A percentile compares a stretch with the other conserved stretches of the same genome.
Conservation (phyloP, 225 moss, liverwort and hornwort species). For the Rhytidiadelphus loreus region DNA sequence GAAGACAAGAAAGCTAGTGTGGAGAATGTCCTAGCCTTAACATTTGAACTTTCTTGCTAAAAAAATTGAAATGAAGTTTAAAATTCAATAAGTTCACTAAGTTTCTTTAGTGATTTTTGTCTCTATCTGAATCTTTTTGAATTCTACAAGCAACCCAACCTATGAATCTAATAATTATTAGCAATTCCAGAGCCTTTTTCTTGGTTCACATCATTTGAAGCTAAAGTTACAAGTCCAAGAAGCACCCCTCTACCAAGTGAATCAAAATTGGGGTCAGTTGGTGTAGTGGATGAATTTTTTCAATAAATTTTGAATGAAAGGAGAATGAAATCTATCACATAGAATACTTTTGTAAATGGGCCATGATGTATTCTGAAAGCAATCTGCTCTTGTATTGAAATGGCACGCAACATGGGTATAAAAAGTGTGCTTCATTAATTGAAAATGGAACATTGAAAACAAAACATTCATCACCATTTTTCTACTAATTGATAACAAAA, state of each 20-base stretch:
- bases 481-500: background rate
- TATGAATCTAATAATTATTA: background rate
- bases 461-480: background rate
- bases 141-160: fast-evolving
- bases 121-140: fast-evolving
- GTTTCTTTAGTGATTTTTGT: background rate
- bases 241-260: fast-evolving
- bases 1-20: background rate
- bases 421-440: background rate
- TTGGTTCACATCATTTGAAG: background rate
- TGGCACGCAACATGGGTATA: fast-evolving
- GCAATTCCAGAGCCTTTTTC: background rate
- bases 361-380: too few relatives aligned
- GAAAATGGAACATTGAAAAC: background rate
- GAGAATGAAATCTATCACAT: background rate
- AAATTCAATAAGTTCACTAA: background rate
- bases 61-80: background rate
- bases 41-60: background rate
- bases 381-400: too few relatives aligned
- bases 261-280: fast-evolving
- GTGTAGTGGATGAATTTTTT: background rate
- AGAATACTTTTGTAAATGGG: fast-evolving
- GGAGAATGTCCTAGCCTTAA: too few relatives aligned
- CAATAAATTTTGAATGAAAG: too few relatives aligned
- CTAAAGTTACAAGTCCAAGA: fast-evolving